phyloP scores from a whole-genome alignment of 2,329 filamentous ascomycete species.

The Ceratocystis ficicola region DNA sequence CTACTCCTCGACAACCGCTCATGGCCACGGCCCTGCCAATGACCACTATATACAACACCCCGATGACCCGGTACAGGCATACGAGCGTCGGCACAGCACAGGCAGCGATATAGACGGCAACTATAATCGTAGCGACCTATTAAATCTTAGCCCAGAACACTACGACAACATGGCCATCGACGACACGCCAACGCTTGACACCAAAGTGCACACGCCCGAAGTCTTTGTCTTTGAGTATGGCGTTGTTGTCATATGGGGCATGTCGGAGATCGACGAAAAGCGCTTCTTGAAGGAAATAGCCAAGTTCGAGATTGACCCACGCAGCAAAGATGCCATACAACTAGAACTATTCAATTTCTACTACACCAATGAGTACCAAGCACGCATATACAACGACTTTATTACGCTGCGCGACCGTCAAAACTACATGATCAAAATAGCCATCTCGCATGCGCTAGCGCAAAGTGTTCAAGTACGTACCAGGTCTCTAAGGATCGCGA shows the following conservation, averaged over 20 bases:
- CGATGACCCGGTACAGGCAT: constrained; percentile 33
- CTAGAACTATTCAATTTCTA: constrained; percentile 99
- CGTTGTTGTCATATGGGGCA: constrained; percentile 96
- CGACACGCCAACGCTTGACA: constrained; percentile 64
- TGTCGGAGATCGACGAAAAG: constrained; percentile 80
- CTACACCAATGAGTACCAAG: constrained; percentile 95
- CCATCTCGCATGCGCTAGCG: constrained; percentile 87
- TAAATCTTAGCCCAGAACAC: constrained; percentile 12
- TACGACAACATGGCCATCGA: constrained; percentile 29
- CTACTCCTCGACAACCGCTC: constrained; percentile 56
- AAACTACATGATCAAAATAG: constrained; percentile 96
- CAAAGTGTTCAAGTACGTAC: constrained; percentile 78
- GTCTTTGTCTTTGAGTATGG: constrained; percentile 96
- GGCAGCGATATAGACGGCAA: constrained; percentile 42
- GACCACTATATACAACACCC: constrained; percentile 26
- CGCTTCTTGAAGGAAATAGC: constrained; percentile 86
- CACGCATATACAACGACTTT: constrained; percentile 98
- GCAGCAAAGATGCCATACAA: constrained; percentile 78
- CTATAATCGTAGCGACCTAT: constrained; percentile 17
- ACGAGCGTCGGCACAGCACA: constrained; percentile 63
- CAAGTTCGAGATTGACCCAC: constrained; percentile 86
- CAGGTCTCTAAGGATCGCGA: background rate
- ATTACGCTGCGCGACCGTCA: constrained; percentile 87
- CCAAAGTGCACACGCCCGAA: constrained; percentile 78
- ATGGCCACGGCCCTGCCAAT: constrained; percentile 25